Conservation (phyloP, 2,329 filamentous ascomycete species). For the Nectriaceae sp. region DNA sequence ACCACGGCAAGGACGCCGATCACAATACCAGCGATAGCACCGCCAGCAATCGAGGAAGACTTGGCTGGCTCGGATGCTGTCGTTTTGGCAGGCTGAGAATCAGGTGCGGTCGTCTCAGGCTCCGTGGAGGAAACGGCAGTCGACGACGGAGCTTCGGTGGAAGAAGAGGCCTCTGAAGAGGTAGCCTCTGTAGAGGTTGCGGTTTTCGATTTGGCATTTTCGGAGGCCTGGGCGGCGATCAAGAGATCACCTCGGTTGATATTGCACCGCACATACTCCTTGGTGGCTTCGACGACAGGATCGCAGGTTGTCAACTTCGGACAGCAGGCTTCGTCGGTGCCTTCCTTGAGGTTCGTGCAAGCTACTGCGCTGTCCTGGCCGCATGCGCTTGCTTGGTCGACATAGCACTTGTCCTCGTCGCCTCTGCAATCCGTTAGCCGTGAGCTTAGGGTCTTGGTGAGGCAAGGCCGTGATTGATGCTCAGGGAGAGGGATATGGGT, state of each 20-base stretch:
- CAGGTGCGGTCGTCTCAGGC: background rate
- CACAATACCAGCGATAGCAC: too few relatives aligned
- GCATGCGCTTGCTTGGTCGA: conserved; percentile 15
- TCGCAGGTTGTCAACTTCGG: conserved; percentile 19
- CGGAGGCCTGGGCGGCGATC: conserved; percentile 3
- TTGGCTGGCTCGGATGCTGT: background rate
- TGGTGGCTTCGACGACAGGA: conserved; percentile 5
- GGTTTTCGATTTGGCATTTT: conserved; percentile 3
- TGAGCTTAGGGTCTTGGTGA: too few relatives aligned
- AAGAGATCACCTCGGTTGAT: conserved; percentile 16
- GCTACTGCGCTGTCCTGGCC: conserved; percentile 11
- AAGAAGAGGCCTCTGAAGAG: too few relatives aligned
- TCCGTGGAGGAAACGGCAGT: background rate
- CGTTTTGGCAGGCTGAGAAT: conserved; percentile 1
- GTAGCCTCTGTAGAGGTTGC: conserved; percentile 1
- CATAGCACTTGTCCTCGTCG: conserved; percentile 14
- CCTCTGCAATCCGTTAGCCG: conserved; percentile 6
- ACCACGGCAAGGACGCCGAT: conserved; percentile 7
- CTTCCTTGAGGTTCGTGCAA: conserved; percentile 10
- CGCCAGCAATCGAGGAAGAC: conserved; percentile 2
- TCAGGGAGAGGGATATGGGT: too few relatives aligned
- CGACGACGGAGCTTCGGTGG: background rate
- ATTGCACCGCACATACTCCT: conserved; percentile 14
- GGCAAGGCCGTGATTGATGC: too few relatives aligned
- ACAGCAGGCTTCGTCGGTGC: conserved; percentile 13